phyloP scores from a whole-genome alignment of 768 basidiomycete genomes.

The Boletus fagicola region DNA sequence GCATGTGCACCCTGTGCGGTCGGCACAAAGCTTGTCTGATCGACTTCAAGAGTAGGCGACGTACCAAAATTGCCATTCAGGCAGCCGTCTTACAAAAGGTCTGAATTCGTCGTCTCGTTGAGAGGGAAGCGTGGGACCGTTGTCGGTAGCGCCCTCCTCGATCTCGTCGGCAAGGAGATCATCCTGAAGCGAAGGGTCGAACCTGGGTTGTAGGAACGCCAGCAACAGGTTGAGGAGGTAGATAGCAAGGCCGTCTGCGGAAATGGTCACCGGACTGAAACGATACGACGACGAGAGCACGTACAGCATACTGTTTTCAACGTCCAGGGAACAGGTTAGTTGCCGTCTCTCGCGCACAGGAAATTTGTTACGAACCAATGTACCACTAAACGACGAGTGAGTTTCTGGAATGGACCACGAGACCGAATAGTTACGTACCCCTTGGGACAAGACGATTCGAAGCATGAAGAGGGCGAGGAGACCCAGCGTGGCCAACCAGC shows the following conservation, averaged over 20 bases:
- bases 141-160: slow-evolving; percentile 82
- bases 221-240: slow-evolving; percentile 95
- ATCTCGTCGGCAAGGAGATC: slow-evolving; percentile 94
- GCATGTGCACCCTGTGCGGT: too few species aligned
- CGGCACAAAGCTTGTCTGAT: too few species aligned
- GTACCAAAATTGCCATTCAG: slow-evolving; percentile 96
- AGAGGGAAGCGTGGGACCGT: slow-evolving; percentile 56
- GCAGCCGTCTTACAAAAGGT: slow-evolving; percentile 92
- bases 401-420: neutral
- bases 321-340: neutral
- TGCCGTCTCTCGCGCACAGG: neutral
- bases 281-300: slow-evolving; percentile 29
- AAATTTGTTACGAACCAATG: slow-evolving; percentile 61
- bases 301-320: slow-evolving; percentile 60
- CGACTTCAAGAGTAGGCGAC: too few species aligned
- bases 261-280: slow-evolving; percentile 1
- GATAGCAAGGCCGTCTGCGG: slow-evolving; percentile 83
- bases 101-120: slow-evolving; percentile 92
- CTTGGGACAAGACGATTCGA: slow-evolving; percentile 85
- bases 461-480: slow-evolving; percentile 75
- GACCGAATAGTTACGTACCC: slow-evolving; percentile 50
- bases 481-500: slow-evolving; percentile 80
- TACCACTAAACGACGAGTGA: slow-evolving; percentile 64
- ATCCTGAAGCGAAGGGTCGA: slow-evolving; percentile 93
- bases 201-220: slow-evolving; percentile 96